These are phyloP conservation scores for Polytrichum formosum DNA, from an alignment of 225 moss, liverwort and hornwort species.

Conservation along the genomic window DNA sequence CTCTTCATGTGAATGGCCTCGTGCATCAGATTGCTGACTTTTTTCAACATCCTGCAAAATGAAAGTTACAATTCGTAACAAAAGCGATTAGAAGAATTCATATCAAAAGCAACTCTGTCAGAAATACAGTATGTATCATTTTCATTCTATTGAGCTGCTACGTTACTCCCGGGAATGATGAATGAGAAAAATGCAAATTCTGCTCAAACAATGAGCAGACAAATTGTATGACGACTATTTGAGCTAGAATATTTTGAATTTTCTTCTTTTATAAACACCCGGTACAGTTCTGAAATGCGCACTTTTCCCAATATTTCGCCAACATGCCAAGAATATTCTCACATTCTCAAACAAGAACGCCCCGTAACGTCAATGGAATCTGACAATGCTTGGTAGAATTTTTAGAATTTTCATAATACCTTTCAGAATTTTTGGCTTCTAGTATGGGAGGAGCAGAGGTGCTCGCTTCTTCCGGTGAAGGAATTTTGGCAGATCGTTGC, in stretches of 20 bases:
- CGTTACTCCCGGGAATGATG: not conserved
- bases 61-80: conserved; percentile 7
- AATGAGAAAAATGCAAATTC: not conserved
- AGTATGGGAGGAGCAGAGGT: conserved; percentile 36
- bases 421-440: conserved; percentile 53
- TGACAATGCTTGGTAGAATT: too few species aligned
- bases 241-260: not conserved
- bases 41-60: conserved; percentile 64
- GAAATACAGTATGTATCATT: not conserved
- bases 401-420: conserved; percentile 11
- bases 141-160: not conserved
- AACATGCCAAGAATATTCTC: not conserved
- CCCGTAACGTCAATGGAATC: too few species aligned
- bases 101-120: not conserved
- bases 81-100: not conserved
- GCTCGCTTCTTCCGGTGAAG: conserved; percentile 9
- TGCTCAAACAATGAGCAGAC: not conserved
- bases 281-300: not conserved
- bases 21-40: conserved; percentile 81
- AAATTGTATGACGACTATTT: not conserved
- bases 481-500: conserved; percentile 11
- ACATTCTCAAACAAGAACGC: not conserved
- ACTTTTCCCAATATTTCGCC: not conserved
- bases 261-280: not conserved
- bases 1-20: conserved; percentile 90